Conservation (phyloP, 1,284 basidiomycete genomes). For the Apiotrichum brassicae region DNA sequence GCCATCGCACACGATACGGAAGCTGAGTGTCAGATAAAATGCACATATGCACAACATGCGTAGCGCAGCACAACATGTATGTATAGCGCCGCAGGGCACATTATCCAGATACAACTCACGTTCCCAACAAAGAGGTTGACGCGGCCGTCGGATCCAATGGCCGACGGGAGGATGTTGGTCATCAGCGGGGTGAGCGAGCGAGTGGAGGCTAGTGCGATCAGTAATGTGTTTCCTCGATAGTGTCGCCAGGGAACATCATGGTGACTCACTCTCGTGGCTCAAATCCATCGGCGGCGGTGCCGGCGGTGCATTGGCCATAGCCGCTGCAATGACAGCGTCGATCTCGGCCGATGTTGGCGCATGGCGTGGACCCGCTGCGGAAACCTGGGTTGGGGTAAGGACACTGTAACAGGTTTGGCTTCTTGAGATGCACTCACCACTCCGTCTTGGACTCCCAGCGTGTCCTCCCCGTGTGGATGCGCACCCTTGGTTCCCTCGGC, state of each 20-base stretch:
- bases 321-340: constrained; percentile 44
- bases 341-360: constrained; percentile 42
- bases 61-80: no score
- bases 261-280: constrained; percentile 24
- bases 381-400: no score
- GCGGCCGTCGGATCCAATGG: constrained; percentile 60
- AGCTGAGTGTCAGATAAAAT: constrained; percentile 59
- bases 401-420: no score
- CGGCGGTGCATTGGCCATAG: constrained; percentile 44
- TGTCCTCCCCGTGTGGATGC: no score
- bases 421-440: no score
- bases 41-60: no score
- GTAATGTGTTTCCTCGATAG: no score
- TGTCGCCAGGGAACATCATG: background rate
- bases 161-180: constrained; percentile 45
- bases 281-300: constrained; percentile 23
- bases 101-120: constrained; percentile 50
- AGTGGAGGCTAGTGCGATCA: constrained; percentile 20
- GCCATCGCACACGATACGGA: constrained; percentile 89
- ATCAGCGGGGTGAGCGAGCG: constrained; percentile 40
- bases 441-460: no score
- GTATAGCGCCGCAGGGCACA: no score
- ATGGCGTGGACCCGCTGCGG: no score
- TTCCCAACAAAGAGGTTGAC: constrained; percentile 88
- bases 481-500: background rate